phyloP scores from a whole-genome alignment of 2,329 filamentous ascomycete genomes.

The Colletotrichum eremochloae region DNA sequence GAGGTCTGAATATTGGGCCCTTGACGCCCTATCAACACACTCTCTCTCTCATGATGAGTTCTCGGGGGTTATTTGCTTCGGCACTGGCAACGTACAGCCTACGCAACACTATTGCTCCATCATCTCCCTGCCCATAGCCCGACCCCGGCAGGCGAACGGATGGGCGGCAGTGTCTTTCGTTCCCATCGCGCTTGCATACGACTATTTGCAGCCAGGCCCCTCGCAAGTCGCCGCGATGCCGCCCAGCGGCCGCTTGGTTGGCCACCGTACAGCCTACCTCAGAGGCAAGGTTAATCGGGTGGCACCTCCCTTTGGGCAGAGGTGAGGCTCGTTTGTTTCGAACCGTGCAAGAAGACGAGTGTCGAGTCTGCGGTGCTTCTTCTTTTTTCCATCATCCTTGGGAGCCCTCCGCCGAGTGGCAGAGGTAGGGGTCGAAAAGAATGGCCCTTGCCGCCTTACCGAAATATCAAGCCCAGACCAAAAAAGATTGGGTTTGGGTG shows the following conservation, averaged over 20 bases:
- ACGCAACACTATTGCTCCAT: slow-evolving; percentile 34
- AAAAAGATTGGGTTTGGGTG: slow-evolving; percentile 34
- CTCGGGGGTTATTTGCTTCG: neutral
- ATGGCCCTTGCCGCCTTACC: slow-evolving; percentile 33
- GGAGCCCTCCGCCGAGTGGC: slow-evolving; percentile 36
- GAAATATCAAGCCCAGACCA: slow-evolving; percentile 13
- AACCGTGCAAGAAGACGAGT: slow-evolving; percentile 17
- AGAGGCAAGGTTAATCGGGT: slow-evolving; percentile 28
- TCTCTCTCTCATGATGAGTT: neutral
- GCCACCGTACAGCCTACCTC: slow-evolving; percentile 30
- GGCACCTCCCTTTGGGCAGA: slow-evolving; percentile 24
- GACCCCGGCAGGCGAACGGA: slow-evolving; percentile 2
- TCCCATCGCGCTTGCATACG: slow-evolving; percentile 29
- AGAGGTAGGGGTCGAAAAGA: slow-evolving; percentile 22
- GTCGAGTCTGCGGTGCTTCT: neutral
- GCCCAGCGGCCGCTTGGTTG: slow-evolving; percentile 39
- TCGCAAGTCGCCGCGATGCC: slow-evolving; percentile 38
- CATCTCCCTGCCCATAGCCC: slow-evolving; percentile 6
- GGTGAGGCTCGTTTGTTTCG: slow-evolving; percentile 26
- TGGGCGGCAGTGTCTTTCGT: slow-evolving; percentile 16
- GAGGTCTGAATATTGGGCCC: neutral
- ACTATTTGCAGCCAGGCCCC: slow-evolving; percentile 22
- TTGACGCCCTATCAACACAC: slow-evolving; percentile 14
- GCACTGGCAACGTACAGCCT: slow-evolving; percentile 16
- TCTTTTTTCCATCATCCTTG: neutral